These are phyloP conservation scores for Coemansia sp. DNA, from an alignment of 192 early-diverging fungal genomes.

Conservation along the genomic window DNA sequence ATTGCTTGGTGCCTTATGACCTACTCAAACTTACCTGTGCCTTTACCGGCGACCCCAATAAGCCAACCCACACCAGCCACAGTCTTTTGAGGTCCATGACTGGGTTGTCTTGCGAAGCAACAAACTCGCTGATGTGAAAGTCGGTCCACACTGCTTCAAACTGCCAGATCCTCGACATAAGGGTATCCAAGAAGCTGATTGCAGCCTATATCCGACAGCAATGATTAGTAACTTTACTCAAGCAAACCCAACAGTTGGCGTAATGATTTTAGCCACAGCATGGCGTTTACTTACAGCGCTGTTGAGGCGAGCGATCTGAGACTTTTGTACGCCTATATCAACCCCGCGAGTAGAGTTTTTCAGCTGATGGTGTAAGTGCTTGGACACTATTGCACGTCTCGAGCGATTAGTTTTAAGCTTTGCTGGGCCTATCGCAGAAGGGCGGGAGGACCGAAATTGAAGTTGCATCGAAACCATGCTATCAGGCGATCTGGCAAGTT, in stretches of 20 bases:
- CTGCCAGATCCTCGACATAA: slow-evolving; percentile 30
- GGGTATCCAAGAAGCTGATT: slow-evolving; percentile 24
- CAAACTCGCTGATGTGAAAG: slow-evolving; percentile 46
- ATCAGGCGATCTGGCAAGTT: slow-evolving; percentile 2
- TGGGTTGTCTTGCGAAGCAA: slow-evolving; percentile 14
- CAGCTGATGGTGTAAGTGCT: slow-evolving; percentile 9
- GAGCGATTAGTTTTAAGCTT: not conserved
- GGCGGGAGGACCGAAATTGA: not conserved
- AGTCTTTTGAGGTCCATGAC: slow-evolving; percentile 24
- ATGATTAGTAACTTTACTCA: not conserved
- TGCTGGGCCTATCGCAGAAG: slow-evolving; percentile 34
- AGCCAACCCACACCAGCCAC: slow-evolving; percentile 43
- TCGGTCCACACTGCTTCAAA: slow-evolving; percentile 37
- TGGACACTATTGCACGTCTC: not conserved
- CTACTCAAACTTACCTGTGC: slow-evolving; percentile 18
- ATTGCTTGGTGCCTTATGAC: too few relatives aligned
- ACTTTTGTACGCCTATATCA: slow-evolving; percentile 16
- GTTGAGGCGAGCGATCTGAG: slow-evolving; percentile 23
- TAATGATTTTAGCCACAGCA: not conserved
- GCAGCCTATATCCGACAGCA: slow-evolving; percentile 28
- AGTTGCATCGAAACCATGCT: slow-evolving; percentile 33
- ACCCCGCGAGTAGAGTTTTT: not conserved
- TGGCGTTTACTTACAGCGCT: slow-evolving; percentile 21
- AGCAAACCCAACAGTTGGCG: not conserved
- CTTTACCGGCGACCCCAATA: slow-evolving; percentile 38